Percentiles rank a stretch among this genome's conserved stretches.
Evolutionary conservation across 1,284 basidiomycete species (phyloP).

Genomic region (Leccinum glutinopallens): DNA sequence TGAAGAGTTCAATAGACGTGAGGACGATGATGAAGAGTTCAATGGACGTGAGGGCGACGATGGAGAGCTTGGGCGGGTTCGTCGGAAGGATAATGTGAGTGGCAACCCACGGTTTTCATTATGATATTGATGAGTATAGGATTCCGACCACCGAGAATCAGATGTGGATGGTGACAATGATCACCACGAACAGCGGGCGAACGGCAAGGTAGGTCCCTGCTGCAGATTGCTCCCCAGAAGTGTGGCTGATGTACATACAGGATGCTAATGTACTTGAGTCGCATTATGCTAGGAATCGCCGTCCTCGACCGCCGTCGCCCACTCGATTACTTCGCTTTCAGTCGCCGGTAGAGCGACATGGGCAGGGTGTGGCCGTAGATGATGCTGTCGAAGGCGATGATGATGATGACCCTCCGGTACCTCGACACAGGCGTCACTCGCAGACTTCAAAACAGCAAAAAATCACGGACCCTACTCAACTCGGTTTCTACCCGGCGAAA

Average conservation of each 20-base stretch:
- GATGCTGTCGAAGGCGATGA: background rate
- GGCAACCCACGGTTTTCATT: no score
- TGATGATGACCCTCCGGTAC: background rate
- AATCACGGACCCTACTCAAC: background rate
- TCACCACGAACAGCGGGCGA: no score
- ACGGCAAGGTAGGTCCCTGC: no score
- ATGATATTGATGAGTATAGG: no score
- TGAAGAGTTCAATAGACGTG: no score
- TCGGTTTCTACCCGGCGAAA: background rate
- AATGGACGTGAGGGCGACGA: no score
- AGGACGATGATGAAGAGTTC: no score
- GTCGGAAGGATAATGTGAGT: no score
- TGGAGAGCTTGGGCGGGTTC: no score
- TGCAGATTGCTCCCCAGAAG: no score
- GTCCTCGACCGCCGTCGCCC: background rate
- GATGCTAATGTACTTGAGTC: background rate
- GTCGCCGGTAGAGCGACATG: background rate
- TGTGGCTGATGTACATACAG: background rate
- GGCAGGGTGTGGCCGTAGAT: background rate
- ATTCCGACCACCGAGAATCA: no score
- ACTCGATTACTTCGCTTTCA: background rate
- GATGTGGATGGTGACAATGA: no score
- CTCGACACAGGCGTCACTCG: background rate
- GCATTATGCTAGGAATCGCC: background rate
- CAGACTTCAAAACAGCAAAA: background rate